Evolutionary conservation across 768 basidiomycete species (phyloP).

Genomic region (Tephrocybe sp.): DNA sequence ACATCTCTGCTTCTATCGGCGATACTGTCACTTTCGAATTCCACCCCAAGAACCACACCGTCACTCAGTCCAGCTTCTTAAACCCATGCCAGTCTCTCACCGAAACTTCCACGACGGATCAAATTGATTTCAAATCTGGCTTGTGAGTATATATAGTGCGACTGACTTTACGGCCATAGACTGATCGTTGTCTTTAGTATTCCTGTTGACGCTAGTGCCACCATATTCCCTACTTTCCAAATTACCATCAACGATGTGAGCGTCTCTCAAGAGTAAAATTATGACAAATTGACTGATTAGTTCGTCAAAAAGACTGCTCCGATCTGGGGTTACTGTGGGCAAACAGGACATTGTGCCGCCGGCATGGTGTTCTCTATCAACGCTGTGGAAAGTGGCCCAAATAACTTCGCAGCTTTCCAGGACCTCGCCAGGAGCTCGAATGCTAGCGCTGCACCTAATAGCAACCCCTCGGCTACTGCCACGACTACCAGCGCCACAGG

Average conservation of each 20-base stretch:
- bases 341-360: slow-evolving; percentile 44
- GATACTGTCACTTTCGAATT: slow-evolving; percentile 47
- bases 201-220: slow-evolving; percentile 40
- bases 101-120: slow-evolving; percentile 19
- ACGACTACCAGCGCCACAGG: not conserved
- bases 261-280: not conserved
- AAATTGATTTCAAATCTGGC: slow-evolving; percentile 39
- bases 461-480: not conserved
- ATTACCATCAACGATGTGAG: slow-evolving; percentile 48
- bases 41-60: slow-evolving; percentile 48
- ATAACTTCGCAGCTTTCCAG: slow-evolving; percentile 52
- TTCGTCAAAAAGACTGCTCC: slow-evolving; percentile 36
- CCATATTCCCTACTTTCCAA: slow-evolving; percentile 44
- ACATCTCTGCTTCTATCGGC: slow-evolving; percentile 38
- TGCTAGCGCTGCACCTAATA: not conserved
- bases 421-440: slow-evolving; percentile 17
- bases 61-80: slow-evolving; percentile 40
- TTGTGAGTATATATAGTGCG: slow-evolving; percentile 43
- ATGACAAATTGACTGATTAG: too few species aligned
- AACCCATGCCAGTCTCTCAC: slow-evolving; percentile 33
- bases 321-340: slow-evolving; percentile 61
- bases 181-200: slow-evolving; percentile 26
- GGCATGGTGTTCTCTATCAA: slow-evolving; percentile 73
- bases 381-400: slow-evolving; percentile 46
- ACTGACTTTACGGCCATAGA: not conserved